phyloP scores from a whole-genome alignment of 345 rosid genomes.

The Pugionium cornutum region DNA sequence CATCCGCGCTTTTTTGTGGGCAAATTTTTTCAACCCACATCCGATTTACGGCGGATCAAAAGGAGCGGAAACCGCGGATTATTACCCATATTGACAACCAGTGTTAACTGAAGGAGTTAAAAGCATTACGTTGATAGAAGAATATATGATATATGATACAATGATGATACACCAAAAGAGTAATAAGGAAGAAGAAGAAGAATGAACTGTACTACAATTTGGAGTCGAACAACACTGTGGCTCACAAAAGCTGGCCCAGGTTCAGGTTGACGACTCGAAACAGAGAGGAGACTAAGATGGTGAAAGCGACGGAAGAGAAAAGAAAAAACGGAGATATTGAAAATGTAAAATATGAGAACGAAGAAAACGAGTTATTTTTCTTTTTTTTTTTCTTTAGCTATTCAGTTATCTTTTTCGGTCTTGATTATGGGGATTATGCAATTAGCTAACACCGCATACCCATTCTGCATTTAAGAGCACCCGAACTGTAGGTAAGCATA shows the following conservation, averaged over 20 bases:
- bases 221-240: conserved; percentile 39
- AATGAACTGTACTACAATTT: conserved; percentile 34
- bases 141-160: conserved; percentile 33
- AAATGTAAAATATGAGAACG: conserved; percentile 11
- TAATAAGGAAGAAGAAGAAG: conserved; percentile 16
- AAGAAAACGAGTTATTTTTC: conserved; percentile 34
- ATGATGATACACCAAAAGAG: conserved; percentile 32
- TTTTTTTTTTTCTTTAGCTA: conserved; percentile 4
- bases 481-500: conserved; percentile 50
- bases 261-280: background rate
- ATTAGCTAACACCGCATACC: conserved; percentile 54
- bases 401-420: background rate
- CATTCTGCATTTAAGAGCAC: conserved; percentile 52
- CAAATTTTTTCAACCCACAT: no score
- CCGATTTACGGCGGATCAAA: no score
- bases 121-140: conserved; percentile 34
- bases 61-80: no score
- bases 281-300: conserved; percentile 19
- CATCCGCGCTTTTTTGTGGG: no score
- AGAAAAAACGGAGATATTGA: conserved; percentile 6
- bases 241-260: conserved; percentile 35
- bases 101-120: conserved; percentile 22
- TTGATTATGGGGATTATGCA: conserved; percentile 9
- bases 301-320: conserved; percentile 3
- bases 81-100: no score